These are phyloP conservation scores for Fraxinus sp. DNA, from an alignment of 305 asterid species.

Conservation along the genomic window DNA sequence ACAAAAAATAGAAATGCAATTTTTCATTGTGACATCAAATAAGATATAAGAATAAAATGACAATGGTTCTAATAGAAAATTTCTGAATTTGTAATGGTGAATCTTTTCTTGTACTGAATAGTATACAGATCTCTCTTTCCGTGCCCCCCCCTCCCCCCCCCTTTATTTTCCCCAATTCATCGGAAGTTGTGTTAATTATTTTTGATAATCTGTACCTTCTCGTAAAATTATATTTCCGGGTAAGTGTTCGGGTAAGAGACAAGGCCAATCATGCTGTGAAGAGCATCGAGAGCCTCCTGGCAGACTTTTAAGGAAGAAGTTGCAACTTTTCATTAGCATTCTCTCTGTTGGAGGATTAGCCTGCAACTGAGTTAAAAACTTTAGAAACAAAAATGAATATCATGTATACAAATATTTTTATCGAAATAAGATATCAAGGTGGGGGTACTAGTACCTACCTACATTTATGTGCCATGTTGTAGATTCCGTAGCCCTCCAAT, in stretches of 20 bases:
- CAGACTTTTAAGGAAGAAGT: conserved; percentile 41
- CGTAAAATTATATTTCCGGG: conserved; percentile 28
- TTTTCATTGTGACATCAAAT: neutral
- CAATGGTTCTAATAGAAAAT: neutral
- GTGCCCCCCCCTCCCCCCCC: neutral
- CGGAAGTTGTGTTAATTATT: neutral
- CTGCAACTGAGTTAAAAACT: neutral
- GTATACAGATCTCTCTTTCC: neutral
- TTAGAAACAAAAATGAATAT: neutral
- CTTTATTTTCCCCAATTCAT: neutral
- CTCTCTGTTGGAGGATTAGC: neutral
- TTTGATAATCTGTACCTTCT: neutral
- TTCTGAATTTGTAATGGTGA: neutral
- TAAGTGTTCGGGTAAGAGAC: conserved; percentile 53
- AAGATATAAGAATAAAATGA: neutral
- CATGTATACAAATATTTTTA: neutral
- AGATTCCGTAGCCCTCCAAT: neutral
- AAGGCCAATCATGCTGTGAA: conserved; percentile 24
- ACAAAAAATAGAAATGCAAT: neutral
- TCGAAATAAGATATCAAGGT: neutral
- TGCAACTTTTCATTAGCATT: conserved; percentile 38
- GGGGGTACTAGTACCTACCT: neutral
- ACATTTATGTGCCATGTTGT: neutral
- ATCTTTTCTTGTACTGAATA: neutral
- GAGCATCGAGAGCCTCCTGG: conserved; percentile 45